phyloP scores from a whole-genome alignment of 2,329 filamentous ascomycete genomes.

The Colletotrichum lindemuthianum region DNA sequence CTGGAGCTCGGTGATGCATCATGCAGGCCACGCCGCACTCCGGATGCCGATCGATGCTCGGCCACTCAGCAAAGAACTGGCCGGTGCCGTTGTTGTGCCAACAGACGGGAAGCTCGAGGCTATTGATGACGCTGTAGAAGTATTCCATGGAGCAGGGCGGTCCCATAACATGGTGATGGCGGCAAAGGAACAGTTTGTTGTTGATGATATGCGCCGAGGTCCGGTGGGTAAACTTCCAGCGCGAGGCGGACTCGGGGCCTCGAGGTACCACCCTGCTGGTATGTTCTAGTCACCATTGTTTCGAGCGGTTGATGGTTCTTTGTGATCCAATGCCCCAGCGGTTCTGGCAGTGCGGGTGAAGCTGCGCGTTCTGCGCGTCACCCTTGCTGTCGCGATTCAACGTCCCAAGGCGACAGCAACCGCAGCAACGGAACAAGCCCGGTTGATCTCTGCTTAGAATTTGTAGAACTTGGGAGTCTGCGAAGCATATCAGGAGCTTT shows the following conservation, averaged over 20 bases:
- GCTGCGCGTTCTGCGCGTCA: neutral
- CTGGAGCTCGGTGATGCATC: neutral
- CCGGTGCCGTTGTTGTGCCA: neutral
- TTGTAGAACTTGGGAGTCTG: no score
- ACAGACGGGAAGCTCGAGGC: neutral
- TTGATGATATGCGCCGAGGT: neutral
- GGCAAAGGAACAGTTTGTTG: neutral
- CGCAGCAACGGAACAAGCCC: neutral
- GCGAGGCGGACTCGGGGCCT: no score
- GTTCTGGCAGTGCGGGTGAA: neutral
- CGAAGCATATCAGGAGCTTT: neutral
- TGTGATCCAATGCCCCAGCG: neutral
- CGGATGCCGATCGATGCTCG: no score
- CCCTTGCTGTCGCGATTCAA: neutral
- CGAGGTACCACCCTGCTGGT: no score
- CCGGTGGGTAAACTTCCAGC: neutral
- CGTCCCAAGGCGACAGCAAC: neutral
- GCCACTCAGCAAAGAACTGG: neutral
- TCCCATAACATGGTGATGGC: neutral
- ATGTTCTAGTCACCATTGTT: no score
- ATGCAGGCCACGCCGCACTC: neutral
- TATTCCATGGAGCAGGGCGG: neutral
- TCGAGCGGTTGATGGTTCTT: neutral
- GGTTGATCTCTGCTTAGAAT: neutral
- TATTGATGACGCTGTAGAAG: neutral